Evolutionary conservation across 305 asterid species (phyloP).

Genomic region (Fraxinus sp.): DNA sequence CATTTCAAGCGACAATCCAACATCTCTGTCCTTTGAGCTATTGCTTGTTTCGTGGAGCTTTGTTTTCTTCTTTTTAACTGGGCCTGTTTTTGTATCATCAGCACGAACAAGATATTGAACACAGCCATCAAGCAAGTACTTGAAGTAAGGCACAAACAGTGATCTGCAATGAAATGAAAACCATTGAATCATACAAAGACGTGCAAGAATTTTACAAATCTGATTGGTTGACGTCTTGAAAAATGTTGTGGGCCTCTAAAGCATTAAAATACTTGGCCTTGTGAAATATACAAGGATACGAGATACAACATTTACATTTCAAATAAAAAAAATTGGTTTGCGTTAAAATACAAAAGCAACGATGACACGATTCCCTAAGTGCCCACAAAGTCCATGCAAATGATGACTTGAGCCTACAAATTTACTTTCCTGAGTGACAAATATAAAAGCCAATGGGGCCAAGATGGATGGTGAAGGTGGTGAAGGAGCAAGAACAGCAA

Average conservation of each 20-base stretch:
- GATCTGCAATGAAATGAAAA: slow-evolving; percentile 46
- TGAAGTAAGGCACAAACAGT: slow-evolving; percentile 83
- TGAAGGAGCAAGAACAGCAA: not conserved
- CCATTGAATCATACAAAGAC: not conserved
- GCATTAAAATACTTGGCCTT: not conserved
- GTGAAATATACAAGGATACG: not conserved
- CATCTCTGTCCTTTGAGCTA: slow-evolving; percentile 37
- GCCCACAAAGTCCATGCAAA: not conserved
- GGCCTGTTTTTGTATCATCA: slow-evolving; percentile 34
- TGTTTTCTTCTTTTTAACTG: slow-evolving; percentile 59
- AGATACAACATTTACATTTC: not conserved
- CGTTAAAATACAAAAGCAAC: not conserved
- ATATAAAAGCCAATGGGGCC: not conserved
- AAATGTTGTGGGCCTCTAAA: not conserved
- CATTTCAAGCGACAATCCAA: slow-evolving; percentile 40
- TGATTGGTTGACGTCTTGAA: not conserved
- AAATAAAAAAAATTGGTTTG: not conserved
- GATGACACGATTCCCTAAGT: not conserved
- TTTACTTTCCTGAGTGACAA: not conserved
- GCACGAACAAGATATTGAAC: slow-evolving; percentile 54
- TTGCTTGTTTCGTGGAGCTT: slow-evolving; percentile 41
- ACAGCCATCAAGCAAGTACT: slow-evolving; percentile 76
- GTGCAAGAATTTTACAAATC: not conserved
- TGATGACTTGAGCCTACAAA: not conserved
- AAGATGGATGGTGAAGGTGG: not conserved